Percentiles rank a stretch among this genome's conserved stretches.
Conservation (phyloP, 805 yeast species). For the Saturnispora besseyi region DNA sequence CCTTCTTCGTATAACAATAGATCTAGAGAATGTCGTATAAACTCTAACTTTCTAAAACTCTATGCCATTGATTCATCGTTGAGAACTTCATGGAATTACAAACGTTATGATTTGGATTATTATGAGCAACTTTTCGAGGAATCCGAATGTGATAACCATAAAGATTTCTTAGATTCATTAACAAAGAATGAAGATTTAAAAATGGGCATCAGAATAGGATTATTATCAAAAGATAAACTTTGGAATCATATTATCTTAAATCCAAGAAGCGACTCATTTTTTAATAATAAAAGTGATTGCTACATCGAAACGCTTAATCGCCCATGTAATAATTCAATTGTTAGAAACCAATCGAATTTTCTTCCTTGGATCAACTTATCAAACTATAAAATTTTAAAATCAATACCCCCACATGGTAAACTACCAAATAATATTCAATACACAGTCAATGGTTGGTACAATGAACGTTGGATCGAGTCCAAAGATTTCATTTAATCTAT, state of each 20-base stretch:
- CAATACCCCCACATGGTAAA: conserved; percentile 24
- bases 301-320: conserved; percentile 10
- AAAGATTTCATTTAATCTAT: background rate
- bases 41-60: conserved; percentile 38
- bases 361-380: conserved; percentile 24
- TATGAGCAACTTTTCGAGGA: conserved; percentile 22
- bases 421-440: conserved; percentile 30
- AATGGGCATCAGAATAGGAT: conserved; percentile 29
- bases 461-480: conserved; percentile 32
- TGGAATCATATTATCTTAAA: conserved; percentile 46
- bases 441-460: conserved; percentile 44
- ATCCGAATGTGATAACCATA: conserved; percentile 13
- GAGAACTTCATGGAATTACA: conserved; percentile 23
- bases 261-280: conserved; percentile 36
- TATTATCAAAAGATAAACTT: conserved; percentile 38
- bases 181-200: conserved; percentile 8
- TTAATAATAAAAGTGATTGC: background rate
- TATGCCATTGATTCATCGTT: conserved; percentile 43
- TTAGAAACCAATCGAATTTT: conserved; percentile 21
- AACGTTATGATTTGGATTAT: conserved; percentile 28
- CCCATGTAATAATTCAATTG: conserved; percentile 7
- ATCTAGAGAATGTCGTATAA: conserved; percentile 41
- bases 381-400: conserved; percentile 14
- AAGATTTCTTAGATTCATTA: conserved; percentile 21
- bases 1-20: background rate